Evolutionary conservation across 352 stramenopile species (phyloP).

Genomic region (Aphanomyces stellatus): DNA sequence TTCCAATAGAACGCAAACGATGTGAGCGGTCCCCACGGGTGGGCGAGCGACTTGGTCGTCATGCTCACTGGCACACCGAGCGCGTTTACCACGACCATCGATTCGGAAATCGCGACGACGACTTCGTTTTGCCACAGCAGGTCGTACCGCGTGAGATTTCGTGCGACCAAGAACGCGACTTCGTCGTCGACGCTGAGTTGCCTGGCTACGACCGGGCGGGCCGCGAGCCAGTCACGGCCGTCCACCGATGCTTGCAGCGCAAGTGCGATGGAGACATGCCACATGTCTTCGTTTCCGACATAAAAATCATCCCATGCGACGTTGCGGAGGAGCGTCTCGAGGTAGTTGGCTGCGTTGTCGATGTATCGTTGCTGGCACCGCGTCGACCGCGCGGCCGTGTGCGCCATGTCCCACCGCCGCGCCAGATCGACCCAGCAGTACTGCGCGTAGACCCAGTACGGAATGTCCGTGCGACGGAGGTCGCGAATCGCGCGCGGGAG

Average conservation of each 20-base stretch:
- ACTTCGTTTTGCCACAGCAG: background rate
- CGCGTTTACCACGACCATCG: background rate
- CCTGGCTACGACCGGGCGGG: too few species aligned
- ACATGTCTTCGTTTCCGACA: background rate
- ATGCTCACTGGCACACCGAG: background rate
- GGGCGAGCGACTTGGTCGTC: background rate
- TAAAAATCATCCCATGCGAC: background rate
- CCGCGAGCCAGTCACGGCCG: too few species aligned
- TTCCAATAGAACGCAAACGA: background rate
- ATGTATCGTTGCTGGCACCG: background rate
- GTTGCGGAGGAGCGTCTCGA: constrained; percentile 1
- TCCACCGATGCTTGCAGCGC: background rate
- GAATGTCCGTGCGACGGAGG: background rate
- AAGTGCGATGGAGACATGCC: background rate
- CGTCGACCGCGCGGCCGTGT: background rate
- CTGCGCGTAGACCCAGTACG: background rate
- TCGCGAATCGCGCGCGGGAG: background rate
- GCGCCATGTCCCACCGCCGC: background rate
- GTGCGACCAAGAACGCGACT: background rate
- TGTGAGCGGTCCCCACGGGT: background rate
- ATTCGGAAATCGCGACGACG: background rate
- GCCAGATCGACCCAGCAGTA: constrained; percentile 15
- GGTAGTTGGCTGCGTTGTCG: constrained; percentile 1
- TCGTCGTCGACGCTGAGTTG: too few species aligned
- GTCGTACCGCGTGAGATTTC: background rate